phyloP scores from a whole-genome alignment of 2,329 filamentous ascomycete genomes.

The Phoma herbarum region DNA sequence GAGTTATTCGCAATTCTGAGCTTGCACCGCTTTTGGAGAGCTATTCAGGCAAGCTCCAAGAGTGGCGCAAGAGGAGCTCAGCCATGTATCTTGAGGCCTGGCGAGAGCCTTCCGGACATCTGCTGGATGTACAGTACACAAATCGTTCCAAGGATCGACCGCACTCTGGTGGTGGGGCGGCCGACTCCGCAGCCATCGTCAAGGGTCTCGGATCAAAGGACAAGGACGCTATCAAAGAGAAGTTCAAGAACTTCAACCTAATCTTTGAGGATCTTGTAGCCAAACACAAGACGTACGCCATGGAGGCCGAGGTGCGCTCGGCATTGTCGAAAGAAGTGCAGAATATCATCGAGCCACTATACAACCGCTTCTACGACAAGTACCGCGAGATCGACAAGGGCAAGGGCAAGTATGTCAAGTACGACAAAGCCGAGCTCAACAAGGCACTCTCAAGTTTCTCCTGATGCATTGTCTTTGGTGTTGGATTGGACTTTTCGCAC shows the following conservation, averaged over 20 bases:
- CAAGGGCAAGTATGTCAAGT: constrained; percentile 97
- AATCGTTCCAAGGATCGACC: constrained; percentile 73
- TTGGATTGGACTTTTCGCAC: constrained; percentile 37
- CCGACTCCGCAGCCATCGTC: constrained; percentile 83
- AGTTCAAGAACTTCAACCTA: constrained; percentile 90
- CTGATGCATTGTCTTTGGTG: constrained; percentile 35
- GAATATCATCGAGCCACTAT: constrained; percentile 90
- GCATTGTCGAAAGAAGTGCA: constrained; percentile 86
- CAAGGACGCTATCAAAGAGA: constrained; percentile 94
- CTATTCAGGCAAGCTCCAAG: constrained; percentile 74
- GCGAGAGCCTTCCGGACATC: constrained; percentile 83
- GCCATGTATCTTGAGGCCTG: constrained; percentile 84
- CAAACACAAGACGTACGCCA: constrained; percentile 82
- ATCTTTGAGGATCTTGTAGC: constrained; percentile 88
- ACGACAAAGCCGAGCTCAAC: constrained; percentile 85
- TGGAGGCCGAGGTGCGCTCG: constrained; percentile 89
- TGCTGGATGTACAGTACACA: constrained; percentile 92
- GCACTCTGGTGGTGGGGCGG: constrained; percentile 59
- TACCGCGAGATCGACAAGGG: constrained; percentile 99
- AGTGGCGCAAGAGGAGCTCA: constrained; percentile 87
- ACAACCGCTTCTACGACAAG: constrained; percentile 93
- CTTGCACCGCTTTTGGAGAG: constrained; percentile 73
- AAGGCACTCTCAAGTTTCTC: constrained; percentile 62
- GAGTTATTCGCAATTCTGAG: constrained; percentile 83
- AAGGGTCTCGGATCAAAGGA: constrained; percentile 88